Percentiles rank a stretch among this genome's conserved stretches.
Evolutionary conservation across 768 basidiomycete species (phyloP).

Genomic region (Pleurotus tuber-regium): DNA sequence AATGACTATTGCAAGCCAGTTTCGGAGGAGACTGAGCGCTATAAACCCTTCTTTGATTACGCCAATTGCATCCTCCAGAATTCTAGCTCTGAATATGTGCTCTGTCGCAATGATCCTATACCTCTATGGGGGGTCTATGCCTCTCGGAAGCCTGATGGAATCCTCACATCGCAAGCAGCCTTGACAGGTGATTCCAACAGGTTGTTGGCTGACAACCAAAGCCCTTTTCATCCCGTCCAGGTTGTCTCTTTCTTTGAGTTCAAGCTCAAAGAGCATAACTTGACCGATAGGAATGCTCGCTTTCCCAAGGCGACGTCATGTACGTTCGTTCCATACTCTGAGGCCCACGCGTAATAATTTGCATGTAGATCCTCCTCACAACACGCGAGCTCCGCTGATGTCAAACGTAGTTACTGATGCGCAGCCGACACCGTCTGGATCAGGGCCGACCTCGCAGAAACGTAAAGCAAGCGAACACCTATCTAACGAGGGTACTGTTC

Average conservation of each 20-base stretch:
- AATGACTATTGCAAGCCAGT: neutral
- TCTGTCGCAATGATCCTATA: constrained; percentile 10
- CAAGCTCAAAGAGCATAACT: constrained; percentile 1
- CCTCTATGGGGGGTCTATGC: neutral
- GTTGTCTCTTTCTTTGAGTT: constrained; percentile 7
- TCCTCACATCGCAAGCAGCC: neutral
- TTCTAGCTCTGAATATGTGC: neutral
- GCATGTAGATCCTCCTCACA: too few relatives aligned
- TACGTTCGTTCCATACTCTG: neutral
- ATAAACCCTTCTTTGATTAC: neutral
- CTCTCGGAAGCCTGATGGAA: constrained; percentile 6
- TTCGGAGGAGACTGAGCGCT: neutral
- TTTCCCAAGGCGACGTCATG: neutral
- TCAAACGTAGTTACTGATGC: neutral
- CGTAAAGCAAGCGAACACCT: neutral
- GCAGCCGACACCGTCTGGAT: neutral
- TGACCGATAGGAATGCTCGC: neutral
- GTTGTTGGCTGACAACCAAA: neutral
- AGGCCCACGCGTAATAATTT: too few relatives aligned
- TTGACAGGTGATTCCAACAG: too few relatives aligned
- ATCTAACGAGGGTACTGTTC: too few relatives aligned
- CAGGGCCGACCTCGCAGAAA: neutral
- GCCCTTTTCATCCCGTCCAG: constrained; percentile 5
- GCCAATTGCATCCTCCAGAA: neutral
- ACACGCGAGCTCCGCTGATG: too few relatives aligned